Conservation (phyloP, 1,284 basidiomycete genomes). For the Exobasidium cylindrosporum region DNA sequence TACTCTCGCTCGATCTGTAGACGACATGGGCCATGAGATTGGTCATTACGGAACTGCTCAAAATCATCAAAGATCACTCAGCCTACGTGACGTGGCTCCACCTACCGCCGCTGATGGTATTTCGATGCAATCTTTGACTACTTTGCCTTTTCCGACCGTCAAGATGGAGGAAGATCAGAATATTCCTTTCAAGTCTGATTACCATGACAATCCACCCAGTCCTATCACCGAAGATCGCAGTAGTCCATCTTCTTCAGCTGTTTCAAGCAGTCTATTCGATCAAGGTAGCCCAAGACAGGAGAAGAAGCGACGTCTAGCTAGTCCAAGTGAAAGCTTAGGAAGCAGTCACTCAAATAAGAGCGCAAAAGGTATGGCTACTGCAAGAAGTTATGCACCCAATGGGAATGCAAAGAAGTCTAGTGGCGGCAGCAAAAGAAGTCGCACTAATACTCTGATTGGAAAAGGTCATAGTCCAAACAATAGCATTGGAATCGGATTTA, state of each 20-base stretch:
- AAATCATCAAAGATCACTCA: constrained; percentile 5
- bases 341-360: neutral
- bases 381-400: neutral
- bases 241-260: constrained; percentile 1
- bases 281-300: neutral
- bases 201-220: neutral
- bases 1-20: neutral
- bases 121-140: neutral
- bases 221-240: constrained; percentile 9
- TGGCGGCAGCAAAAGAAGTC: neutral
- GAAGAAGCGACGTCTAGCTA: constrained; percentile 10
- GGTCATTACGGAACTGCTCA: neutral
- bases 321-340: neutral
- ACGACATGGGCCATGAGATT: neutral
- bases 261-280: neutral
- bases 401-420: constrained; percentile 3
- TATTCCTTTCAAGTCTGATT: neutral
- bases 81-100: constrained; percentile 10
- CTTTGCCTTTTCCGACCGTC: neutral
- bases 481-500: neutral
- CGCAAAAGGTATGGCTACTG: neutral
- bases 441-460: neutral
- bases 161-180: neutral
- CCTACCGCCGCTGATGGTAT: neutral
- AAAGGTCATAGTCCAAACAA: neutral